Base-by-base conservation (phyloP, 257 asterid species). In the Apocynum venetum region DNA sequence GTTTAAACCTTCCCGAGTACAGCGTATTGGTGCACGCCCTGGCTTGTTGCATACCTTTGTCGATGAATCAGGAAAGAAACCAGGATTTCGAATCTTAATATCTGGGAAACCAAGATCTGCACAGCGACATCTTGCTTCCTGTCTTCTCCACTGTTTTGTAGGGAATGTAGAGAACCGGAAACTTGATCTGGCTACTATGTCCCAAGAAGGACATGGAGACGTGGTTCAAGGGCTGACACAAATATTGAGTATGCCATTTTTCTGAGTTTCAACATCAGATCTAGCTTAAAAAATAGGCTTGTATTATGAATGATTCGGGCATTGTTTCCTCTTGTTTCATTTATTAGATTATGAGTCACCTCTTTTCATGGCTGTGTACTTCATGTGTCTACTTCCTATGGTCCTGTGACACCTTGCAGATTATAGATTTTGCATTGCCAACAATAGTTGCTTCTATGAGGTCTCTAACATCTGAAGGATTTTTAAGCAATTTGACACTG, bases 131-230 rank as follows among this genome's bases (percentile, higher is more conserved):
- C 92, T 96, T 80, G 97, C 97, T 52, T 93, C 97, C 47, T 90
- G 97, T 88, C 93, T 96, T 84, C 95, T 96, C 75, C 93, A 96
- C 82, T 90, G 90, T 89, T 96, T 90, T 87, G 87, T 89, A 52
- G 99, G 98, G 74, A 89, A 85, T 84, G 83, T 89, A 77, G 97
- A 93, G 80, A 82, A 88, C 71, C 93, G 90, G 86, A 96, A 93
- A 87, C 86, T 96, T 85, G 98, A 96, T 83, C 80, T 90, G 89
- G 97, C 99, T 78, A 86, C 97, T 71, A 85, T 91, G 75, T 91
- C 92, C 69, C 97, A 89, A 80, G 97, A 93, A 89, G 99, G 98
- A 64, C 97, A 80, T 75, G 99, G 99, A 73, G 99, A 96, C 88
- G 84, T 89, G 92, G 82, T 91, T 85, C 93, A 88, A 81, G 98